Evolutionary conservation across 78 protist species (phyloP), one percentile per base, ranked within the genome.

Genomic region (Polysphondylium violaceum): DNA sequence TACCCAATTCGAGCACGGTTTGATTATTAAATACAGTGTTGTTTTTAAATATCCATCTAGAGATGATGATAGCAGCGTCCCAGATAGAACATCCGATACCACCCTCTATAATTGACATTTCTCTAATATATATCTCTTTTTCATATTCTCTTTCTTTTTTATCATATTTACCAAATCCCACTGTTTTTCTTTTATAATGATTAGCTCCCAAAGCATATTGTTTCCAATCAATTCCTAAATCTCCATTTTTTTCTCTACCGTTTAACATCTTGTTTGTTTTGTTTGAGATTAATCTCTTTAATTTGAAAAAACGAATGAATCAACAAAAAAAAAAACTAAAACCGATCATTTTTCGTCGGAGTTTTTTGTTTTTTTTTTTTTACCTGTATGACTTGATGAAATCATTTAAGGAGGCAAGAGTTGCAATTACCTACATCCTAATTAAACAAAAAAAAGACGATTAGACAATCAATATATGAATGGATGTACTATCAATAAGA

Each of bases 21-120:
- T 77, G 50, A 25, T 74, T 93, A 16, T 38, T 50, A 63, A 96
- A 96, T n/a, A 76, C 71, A 25, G 21, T 47, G 27, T 35, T 35
- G 47, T 96, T 95, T 41, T 87, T 76, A 50, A 67, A 94, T 5
- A 96, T 69, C 94, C 93, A 95, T 41, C 97, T 64, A 23, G 97
- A 75, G 6, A 96, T 51, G 19, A 96, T 72, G 17, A 96, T 88
- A 17, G 96, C 95, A 14, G 96, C 98, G 63, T 96, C 98, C 98
- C 98, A 96, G 19, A 95, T 53, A 16, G 97, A 96, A 90, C 98
- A 95, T 1, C 97, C 98, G 0, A 96, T 72, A 14, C 96, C 97
- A 33, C 95, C 96, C 14, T 96, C 74, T 36, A 95, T 87, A 27
- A 96, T 91, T 53, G 95, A 79, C 56, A 94, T 78, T 51, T 96